phyloP scores from a whole-genome alignment of 306 rosid species.

The Comarum palustre region DNA sequence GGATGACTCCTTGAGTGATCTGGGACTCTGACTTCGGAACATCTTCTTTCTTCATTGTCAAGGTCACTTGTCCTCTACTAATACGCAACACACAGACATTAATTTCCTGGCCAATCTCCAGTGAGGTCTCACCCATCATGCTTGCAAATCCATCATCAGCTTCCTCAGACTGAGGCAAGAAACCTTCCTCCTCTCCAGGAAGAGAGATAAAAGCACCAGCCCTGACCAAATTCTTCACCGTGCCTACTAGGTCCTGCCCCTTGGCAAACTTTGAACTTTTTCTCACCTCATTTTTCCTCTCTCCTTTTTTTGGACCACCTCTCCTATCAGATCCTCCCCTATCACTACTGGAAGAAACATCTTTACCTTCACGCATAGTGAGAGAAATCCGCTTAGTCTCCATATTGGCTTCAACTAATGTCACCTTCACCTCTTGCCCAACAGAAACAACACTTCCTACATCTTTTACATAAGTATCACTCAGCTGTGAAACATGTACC shows the following conservation, averaged over 20 bases:
- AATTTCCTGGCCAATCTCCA: conserved; percentile 78
- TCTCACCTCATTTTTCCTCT: conserved; percentile 46
- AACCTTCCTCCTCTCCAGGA: conserved; percentile 98
- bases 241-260: conserved; percentile 83
- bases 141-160: conserved; percentile 62
- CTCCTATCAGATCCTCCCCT: conserved; percentile 61
- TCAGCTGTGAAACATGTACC: conserved; percentile 87
- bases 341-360: conserved; percentile 41
- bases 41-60: conserved; percentile 96
- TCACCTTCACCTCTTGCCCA: conserved; percentile 98
- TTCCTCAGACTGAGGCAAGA: conserved; percentile 81
- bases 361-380: conserved; percentile 78
- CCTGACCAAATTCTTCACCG: conserved; percentile 74
- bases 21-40: conserved; percentile 34
- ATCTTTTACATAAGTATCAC: conserved; percentile 83
- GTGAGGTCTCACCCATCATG: conserved; percentile 65
- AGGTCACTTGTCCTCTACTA: conserved; percentile 74
- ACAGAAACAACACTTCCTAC: conserved; percentile 78
- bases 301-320: conserved; percentile 47
- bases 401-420: conserved; percentile 67
- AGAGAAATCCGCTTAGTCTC: conserved; percentile 88
- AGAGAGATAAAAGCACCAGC: conserved; percentile 88
- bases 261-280: conserved; percentile 55
- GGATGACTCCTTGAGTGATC: conserved; percentile 50
- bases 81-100: conserved; percentile 75